Evolutionary conservation across 148 eudicot genomes (phyloP), one percentile per base, ranked within the genome.

Genomic region (Drosera capensis): DNA sequence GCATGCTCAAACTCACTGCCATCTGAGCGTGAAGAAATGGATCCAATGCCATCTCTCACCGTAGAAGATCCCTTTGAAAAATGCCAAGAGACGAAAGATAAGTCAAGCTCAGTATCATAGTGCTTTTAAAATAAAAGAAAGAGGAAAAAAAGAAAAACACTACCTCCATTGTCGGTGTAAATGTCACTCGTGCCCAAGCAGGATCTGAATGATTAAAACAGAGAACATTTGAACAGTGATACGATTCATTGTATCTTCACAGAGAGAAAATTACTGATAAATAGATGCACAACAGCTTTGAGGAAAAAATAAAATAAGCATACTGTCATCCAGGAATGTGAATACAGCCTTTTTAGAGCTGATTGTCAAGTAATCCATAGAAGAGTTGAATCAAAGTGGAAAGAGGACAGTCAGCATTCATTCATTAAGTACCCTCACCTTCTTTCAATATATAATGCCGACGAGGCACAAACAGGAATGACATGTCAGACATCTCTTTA

Each of bases 91-190:
- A n/a, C n/a, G n/a, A 45, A 8, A 40, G 36, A 21, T 3, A 53
- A 20, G 11, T 49, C 17, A 63, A 54, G 19, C 31, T 7, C 23
- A n/a, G n/a, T 11, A 42, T 40, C 20, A 28, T 14, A 1, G 26
- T 20, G 7, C 43, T 30, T 34, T 11, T 25, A 48, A 51, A 29
- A 20, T 48, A 43, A 45, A 41, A 55, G 28, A 24, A 4, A 5
- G 2, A 2, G 31, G 31, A 28, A 9, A 11, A 34, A 11, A 34
- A 11, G n/a, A 2, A 11, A 34, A 1, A 13, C n/a, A 34, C n/a
- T 71, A 87, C 96, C 94, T 87, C 96, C 70, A 74, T 74, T 7
- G 73, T 63, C 25, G 86, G 94, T 48, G 90, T 74, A 66, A 87
- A 74, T 62, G 75, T 66, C 61, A 66, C 41, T n/a, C 76, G 67